Evolutionary conservation across 805 yeast genomes (phyloP).

Genomic region (Wickerhamiella lipophila): DNA sequence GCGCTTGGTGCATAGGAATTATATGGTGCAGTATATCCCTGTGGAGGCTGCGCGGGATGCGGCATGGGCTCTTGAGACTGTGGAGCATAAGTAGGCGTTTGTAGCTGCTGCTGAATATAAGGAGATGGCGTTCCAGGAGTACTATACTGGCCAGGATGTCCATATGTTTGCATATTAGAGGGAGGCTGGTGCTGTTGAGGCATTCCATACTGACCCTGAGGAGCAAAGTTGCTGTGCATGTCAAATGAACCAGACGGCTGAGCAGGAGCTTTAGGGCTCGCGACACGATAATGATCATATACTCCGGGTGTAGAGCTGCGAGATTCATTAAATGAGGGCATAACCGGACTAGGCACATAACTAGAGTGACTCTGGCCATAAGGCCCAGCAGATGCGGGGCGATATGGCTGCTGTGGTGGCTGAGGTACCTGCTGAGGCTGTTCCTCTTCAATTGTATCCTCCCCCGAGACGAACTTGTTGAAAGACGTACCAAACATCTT

Average conservation of each 20-base stretch:
- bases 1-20: background rate
- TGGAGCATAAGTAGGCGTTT: background rate
- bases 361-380: background rate
- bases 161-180: background rate
- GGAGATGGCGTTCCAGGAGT: background rate
- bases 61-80: background rate
- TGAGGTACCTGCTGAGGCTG: background rate
- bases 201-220: slow-evolving; percentile 3
- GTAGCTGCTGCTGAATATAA: background rate
- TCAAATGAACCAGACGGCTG: background rate
- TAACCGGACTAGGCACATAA: slow-evolving; percentile 5
- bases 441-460: slow-evolving; percentile 34
- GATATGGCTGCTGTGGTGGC: background rate
- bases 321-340: slow-evolving; percentile 4
- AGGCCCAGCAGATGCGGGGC: slow-evolving; percentile 11
- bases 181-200: background rate
- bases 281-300: background rate
- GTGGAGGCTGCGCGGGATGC: background rate
- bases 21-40: background rate
- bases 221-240: slow-evolving; percentile 1
- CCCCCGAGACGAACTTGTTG: slow-evolving; percentile 75
- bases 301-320: slow-evolving; percentile 6
- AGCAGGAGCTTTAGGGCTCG: background rate
- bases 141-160: background rate
- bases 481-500: slow-evolving; percentile 61